Evolutionary conservation across 495 filamentous ascomycete species (phyloP).

Genomic region (Niebla homalea): DNA sequence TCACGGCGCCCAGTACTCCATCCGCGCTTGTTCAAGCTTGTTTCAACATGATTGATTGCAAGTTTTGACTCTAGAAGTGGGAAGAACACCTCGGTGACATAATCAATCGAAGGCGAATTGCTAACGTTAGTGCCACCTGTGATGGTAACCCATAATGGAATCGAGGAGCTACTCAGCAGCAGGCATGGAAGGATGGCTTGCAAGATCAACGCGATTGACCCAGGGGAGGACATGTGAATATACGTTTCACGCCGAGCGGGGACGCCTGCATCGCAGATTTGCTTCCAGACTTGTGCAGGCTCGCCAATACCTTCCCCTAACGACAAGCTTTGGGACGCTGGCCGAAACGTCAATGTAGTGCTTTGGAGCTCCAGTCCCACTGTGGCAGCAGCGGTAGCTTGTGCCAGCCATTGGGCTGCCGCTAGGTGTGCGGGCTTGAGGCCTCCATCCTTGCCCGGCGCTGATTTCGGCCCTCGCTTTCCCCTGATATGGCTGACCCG

Average conservation of each 20-base stretch:
- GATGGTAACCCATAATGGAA: slow-evolving; percentile 39
- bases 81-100: slow-evolving; percentile 59
- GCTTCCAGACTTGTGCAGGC: slow-evolving; percentile 6
- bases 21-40: slow-evolving; percentile 45
- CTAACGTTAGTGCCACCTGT: slow-evolving; percentile 68
- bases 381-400: slow-evolving; percentile 43
- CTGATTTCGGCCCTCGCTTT: slow-evolving; percentile 33
- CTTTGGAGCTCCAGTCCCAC: slow-evolving; percentile 22
- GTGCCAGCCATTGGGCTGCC: slow-evolving; percentile 50
- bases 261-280: slow-evolving; percentile 8
- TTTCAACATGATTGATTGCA: slow-evolving; percentile 44
- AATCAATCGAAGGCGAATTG: slow-evolving; percentile 62
- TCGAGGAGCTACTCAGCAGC: slow-evolving; percentile 21
- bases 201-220: slow-evolving; percentile 55
- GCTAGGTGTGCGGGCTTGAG: slow-evolving; percentile 66
- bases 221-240: slow-evolving; percentile 18
- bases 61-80: slow-evolving; percentile 48
- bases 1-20: slow-evolving; percentile 48
- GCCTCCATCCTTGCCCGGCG: slow-evolving; percentile 34
- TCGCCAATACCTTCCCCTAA: not conserved
- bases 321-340: not conserved
- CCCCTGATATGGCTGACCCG: slow-evolving; percentile 56
- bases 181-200: slow-evolving; percentile 74
- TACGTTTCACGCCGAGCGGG: slow-evolving; percentile 16
- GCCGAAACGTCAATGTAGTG: slow-evolving; percentile 24